Evolutionary conservation across 2,329 filamentous ascomycete species (phyloP), one percentile per base, ranked within the genome.

Genomic region (Colletotrichum truncatum): DNA sequence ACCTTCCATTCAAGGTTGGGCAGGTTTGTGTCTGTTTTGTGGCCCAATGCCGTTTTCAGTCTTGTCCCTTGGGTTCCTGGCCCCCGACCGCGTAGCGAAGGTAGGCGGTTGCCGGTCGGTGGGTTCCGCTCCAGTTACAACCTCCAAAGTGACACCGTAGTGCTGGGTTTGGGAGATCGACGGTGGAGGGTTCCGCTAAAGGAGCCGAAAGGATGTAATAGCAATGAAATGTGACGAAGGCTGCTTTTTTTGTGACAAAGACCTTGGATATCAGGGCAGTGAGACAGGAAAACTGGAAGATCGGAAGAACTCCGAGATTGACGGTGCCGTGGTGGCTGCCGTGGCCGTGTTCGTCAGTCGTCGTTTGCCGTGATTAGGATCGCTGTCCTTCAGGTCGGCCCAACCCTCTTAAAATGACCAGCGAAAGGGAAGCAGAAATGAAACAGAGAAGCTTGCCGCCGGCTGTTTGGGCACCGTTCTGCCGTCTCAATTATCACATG

Each of bases 361-460:
- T 32, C 12, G 25, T 34, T 21, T n/a, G 54, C 28, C 26, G 46
- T 60, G 30, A 60, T 64, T 64, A 56, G 25, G 61, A 64, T 64
- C 61, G 61, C 61, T 64, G 55, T 16, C 8, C 23, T 56, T 41
- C 36, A 52, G 18, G 49, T 38, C 49, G 21, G 32, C 11, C 32
- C 10, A 32, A 38, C 32, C 11, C 25, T 30, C 10, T 23, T 46
- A 23, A 23, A 23, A 46, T 49, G 46, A 26, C 46, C 8, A 49
- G 18, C 38, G 28, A 49, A 32, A 26, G 45, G 45, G 25, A 25
- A 49, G n/a, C 21, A 25, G 45, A 49, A 21, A n/a, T n/a, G n/a
- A n/a, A n/a, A n/a, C n/a, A n/a, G 39, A 49, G 32, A n/a, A 49
- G 45, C 25, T 18, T 32, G 25, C 45, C 45, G 26, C n/a, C 14